Evolutionary conservation across 1,139 yeast genomes (phyloP), one percentile per base, ranked within the genome.

Genomic region (Protomyces macrosporus): DNA sequence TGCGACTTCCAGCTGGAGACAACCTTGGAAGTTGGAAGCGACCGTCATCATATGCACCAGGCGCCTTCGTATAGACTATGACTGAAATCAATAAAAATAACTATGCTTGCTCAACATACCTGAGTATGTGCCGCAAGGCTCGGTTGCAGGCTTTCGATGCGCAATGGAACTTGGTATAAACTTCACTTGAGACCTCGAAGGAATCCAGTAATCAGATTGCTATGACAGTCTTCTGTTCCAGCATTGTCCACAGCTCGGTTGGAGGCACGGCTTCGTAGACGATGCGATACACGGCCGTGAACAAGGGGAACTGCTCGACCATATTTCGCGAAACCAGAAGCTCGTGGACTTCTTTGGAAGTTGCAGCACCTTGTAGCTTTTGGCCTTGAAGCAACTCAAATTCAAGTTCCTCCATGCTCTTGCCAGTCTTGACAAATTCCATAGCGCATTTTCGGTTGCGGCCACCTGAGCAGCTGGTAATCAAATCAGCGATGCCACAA

Each of bases 401-500:
- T 78, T 91, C 98, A 67, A 95, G 88, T 71, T 85, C 90, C 75
- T 81, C 80, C 53, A 96, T 91, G 23, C 63, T 52, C 69, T 64
- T 60, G 30, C 67, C 68, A 16, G 71, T 67, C 62, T 56, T 65
- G 37, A 69, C 68, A 65, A 76, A 69, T 66, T 72, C 80, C 71
- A 81, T 84, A 66, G 95, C 98, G 68, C 91, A 95, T 75, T 86
- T 84, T 72, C 88, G 95, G 78, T 91, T 91, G 79, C 98, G 84
- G 72, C 98, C 98, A 71, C 97, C 97, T 23, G 95, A 85, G 77
- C 98, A 91, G 39, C 98, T 90, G 65, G 98, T 91, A 77, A 91
- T 90, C 73, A 91, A 82, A 77, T 91, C 98, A 45, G 98, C 98
- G 53, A 91, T 97, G 77, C 98, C 98, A 32, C 97, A 96, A 69